These are phyloP conservation scores for Pogostemon cablin DNA, from an alignment of 257 asterid species.

Conservation along the genomic window DNA sequence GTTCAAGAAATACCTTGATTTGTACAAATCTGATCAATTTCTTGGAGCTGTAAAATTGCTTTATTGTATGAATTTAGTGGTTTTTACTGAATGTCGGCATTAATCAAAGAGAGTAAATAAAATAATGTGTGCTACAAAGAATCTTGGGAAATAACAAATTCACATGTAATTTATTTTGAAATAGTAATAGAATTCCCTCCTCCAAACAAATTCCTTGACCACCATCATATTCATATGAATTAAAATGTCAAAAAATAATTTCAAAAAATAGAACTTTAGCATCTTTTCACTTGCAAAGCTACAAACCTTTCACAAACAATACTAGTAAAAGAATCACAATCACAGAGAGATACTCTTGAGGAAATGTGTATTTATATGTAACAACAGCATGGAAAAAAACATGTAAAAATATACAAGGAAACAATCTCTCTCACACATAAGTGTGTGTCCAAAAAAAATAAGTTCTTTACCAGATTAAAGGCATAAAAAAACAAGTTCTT, in stretches of 20 bases:
- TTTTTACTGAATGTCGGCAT: conserved; percentile 1
- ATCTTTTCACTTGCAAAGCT: conserved; percentile 7
- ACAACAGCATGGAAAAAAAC: conserved; percentile 13
- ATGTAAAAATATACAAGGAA: neutral
- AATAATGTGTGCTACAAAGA: neutral
- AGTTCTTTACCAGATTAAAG: no score
- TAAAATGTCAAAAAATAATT: neutral
- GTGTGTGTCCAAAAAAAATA: conserved; percentile 15
- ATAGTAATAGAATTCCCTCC: neutral
- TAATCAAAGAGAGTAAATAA: conserved; percentile 5
- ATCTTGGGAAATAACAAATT: conserved; percentile 8
- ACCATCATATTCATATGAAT: no score
- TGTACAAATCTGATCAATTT: neutral
- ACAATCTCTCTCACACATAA: neutral
- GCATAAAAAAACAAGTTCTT: no score
- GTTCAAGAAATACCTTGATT: conserved; percentile 7
- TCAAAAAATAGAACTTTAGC: neutral
- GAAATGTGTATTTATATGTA: neutral
- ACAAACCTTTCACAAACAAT: neutral
- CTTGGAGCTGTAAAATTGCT: neutral
- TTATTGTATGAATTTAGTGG: neutral
- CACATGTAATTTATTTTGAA: neutral
- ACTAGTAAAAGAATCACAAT: neutral
- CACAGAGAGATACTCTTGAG: neutral
- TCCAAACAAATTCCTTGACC: no score